Evolutionary conservation across 805 yeast genomes (phyloP), one percentile per base, ranked within the genome.

Genomic region (Candida tibetensis): DNA sequence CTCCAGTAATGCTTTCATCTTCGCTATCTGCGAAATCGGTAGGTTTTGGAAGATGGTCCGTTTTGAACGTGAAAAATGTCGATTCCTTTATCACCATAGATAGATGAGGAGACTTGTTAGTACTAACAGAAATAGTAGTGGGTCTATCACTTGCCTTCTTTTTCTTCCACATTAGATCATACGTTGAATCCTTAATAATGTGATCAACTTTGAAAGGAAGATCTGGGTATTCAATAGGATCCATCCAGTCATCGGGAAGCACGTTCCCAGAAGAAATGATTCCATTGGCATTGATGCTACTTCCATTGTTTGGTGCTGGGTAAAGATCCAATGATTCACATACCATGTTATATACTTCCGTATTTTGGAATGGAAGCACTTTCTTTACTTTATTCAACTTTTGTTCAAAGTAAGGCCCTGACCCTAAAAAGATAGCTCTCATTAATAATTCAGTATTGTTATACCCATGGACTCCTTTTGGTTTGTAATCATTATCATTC

Each of bases 401-500:
- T 17, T 49, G 41, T 28, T 62, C 53, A 58, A 90, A 89, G 52
- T 73, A 85, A 0, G 96, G 96, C 0, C 98, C 98, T 1, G 72
- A 58, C 0, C 83, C 95, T 28, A 87, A 50, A 56, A 91, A 90
- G 7, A 86, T 49, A 0, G 95, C 89, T 35, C 95, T 66, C 96
- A 89, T 89, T 40, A 88, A 64, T 5, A 82, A 73, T 44, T 82
- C 87, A 0, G 82, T 72, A 52, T 83, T 85, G 52, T 83, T 79
- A 57, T 86, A 90, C 2, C 97, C 97, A 59, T 87, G 95, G 1
- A 84, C 84, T 6, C 96, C 96, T 38, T 67, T 67, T 3, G 87
- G 85, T n/a, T 57, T 55, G 54, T 81, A 82, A 10, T 72, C 69
- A 34, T 66, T 57, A 18, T 61, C 59, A 53, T 71, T 69, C 2